Evolutionary conservation across 202 grass and related monocot genomes (phyloP), one percentile per base, ranked within the genome.

Genomic region (Digitaria exilis): DNA sequence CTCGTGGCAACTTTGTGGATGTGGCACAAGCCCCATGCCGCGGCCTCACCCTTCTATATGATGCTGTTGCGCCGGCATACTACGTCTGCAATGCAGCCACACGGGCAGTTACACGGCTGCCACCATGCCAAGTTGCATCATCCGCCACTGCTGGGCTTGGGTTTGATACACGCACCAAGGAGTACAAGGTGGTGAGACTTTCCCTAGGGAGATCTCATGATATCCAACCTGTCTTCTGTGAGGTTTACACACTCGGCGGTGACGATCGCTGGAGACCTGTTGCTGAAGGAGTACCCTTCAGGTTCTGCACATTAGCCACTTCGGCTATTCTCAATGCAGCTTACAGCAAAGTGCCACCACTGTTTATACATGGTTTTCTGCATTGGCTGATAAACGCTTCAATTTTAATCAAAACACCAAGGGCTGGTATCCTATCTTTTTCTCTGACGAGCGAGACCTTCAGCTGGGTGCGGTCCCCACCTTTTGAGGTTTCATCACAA

Each of bases 381-480:
- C 83, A 85, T 24, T 79, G 84, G 75, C 14, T 85, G 56, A 48
- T 79, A 34, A 6, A 13, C 0, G 75, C 55, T 9, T 18, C 1
- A 1, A 10, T 22, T 24, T 11, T 73, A 1, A 0, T 0, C 18
- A 62, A 62, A 42, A 16, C 5, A 14, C 45, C 83, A 54, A 63
- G 67, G 6, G 43, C 24, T 78, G 83, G 43, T 22, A 15, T 79
- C 67, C 5, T 85, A 72, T 64, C 32, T 3, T 79, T 85, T 34
- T 79, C 55, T 35, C 25, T 80, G 25, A 34, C 68, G 34, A 61
- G 65, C 3, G 84, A 86, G 48, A 86, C 37, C 45, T 86, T 86
- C 14, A 14, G 58, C 43, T 66, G 35, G 60, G 15, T 80, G 25
- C 46, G 21, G 16, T 73, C 84, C 2, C 84, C 84, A 15, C 68